Percentiles rank a stretch among this genome's conserved stretches.
phyloP scores from a whole-genome alignment of 371 early-diverging fungal genomes.

The Mortierella sp. region DNA sequence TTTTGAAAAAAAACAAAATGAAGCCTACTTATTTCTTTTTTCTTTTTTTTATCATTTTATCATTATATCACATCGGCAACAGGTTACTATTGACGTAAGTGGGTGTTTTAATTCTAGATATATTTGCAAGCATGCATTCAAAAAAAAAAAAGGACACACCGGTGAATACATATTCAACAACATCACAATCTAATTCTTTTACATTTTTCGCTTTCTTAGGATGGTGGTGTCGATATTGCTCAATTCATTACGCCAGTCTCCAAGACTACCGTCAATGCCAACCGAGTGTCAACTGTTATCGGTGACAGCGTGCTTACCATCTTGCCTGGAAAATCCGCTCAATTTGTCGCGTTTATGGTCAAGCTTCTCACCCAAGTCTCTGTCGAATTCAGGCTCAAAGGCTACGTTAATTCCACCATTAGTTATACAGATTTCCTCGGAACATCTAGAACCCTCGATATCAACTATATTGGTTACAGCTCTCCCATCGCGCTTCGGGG shows the following conservation, averaged over 20 bases:
- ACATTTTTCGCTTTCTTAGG: neutral
- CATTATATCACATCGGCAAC: too few relatives aligned
- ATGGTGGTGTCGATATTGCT: conserved; percentile 19
- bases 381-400: neutral
- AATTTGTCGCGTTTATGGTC: conserved; percentile 8
- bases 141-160: too few relatives aligned
- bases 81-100: too few relatives aligned
- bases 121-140: too few relatives aligned
- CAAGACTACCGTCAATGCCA: neutral
- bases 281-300: neutral
- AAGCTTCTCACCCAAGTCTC: neutral
- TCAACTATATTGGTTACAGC: conserved; percentile 11
- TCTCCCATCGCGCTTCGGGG: conserved; percentile 3
- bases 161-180: too few relatives aligned
- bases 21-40: too few relatives aligned
- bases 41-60: too few relatives aligned
- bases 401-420: neutral
- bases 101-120: too few relatives aligned
- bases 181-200: too few relatives aligned
- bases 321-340: neutral
- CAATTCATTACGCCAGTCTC: conserved; percentile 5
- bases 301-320: conserved; percentile 2
- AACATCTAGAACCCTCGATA: neutral
- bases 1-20: neutral
- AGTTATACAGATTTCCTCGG: neutral